Base-by-base conservation (phyloP, 1,139 yeast genomes). In the Pneumocystis oryctolagi region DNA sequence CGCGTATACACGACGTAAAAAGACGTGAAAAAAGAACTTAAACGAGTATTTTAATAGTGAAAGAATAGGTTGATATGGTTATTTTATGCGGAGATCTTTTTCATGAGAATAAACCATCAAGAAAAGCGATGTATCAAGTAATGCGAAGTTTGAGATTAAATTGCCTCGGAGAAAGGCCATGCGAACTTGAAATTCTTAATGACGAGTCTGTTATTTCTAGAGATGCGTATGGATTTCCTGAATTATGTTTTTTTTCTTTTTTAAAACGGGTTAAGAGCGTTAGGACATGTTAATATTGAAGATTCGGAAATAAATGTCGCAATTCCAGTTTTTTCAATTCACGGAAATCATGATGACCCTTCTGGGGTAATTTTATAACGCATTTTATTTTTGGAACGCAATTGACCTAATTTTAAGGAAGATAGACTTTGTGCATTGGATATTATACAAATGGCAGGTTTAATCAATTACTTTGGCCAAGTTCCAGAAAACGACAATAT, bases 261-360 rank as follows among this genome's bases (percentile, higher is more conserved):
- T 18, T 70, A 73, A 8, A 71, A 73, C 2, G 67, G 69, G 37
- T 1, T 37, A 42, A 31, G 25, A 42, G 58, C 63, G 64, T 71
- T 86, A 67, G 81, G 84, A 63, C 82, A 82, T 62, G 87, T 90
- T 55, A 89, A 90, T 70, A 92, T 88, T 72, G 95, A 88, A 70
- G 97, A 92, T 72, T 89, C 90, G 2, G 89, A 92, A 73, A 75
- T 89, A 65, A 92, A 92, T 72, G 84, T 92, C 1, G 84, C 95
- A 0, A 81, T 89, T n/a, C 99, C 99, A 0, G 82, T 92, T 28
- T 89, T 92, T 77, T 94, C 94, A 12, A 92, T 94, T 9, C 84
- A 92, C 64, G 99, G 99, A 2, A 92, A 92, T 70, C 99, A 92
- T 73, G 99, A 92, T 73, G 98, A 92, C 74, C 89, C 96, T 0